Percentiles rank a stretch among this genome's conserved stretches.
Conservation (phyloP, 768 basidiomycete genomes). For the Lyophyllum semitale region DNA sequence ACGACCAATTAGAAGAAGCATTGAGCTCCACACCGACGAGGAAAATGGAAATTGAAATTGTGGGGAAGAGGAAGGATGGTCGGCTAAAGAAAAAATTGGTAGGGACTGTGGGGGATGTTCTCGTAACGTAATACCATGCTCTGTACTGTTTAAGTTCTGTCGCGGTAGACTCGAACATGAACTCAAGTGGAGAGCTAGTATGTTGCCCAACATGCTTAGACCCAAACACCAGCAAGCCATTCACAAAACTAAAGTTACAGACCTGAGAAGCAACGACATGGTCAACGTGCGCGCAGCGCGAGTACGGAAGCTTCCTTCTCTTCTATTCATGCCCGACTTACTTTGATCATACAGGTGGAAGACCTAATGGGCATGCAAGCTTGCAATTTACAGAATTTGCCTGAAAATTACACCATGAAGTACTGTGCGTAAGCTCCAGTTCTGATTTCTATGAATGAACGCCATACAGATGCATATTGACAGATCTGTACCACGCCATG, state of each 20-base stretch:
- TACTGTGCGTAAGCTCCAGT: conserved; percentile 51
- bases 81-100: conserved; percentile 43
- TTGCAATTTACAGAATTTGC: conserved; percentile 92
- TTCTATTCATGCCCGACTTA: background rate
- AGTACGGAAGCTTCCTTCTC: conserved; percentile 25
- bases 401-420: conserved; percentile 90
- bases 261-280: conserved; percentile 25
- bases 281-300: conserved; percentile 44
- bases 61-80: conserved; percentile 47
- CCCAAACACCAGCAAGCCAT: background rate
- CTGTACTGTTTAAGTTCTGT: background rate
- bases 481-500: conserved; percentile 87
- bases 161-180: conserved; percentile 6
- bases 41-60: conserved; percentile 38
- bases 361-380: conserved; percentile 96
- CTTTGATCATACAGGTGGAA: conserved; percentile 58
- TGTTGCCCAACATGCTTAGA: background rate
- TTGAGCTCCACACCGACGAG: conserved; percentile 29
- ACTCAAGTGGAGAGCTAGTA: too few species aligned
- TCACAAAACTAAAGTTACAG: background rate
- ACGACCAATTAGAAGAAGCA: conserved; percentile 36
- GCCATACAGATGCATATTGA: conserved; percentile 18
- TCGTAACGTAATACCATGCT: conserved; percentile 30
- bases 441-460: background rate
- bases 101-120: conserved; percentile 46